phyloP scores from a whole-genome alignment of 2,329 filamentous ascomycete species.

The Sporothrix sp. region DNA sequence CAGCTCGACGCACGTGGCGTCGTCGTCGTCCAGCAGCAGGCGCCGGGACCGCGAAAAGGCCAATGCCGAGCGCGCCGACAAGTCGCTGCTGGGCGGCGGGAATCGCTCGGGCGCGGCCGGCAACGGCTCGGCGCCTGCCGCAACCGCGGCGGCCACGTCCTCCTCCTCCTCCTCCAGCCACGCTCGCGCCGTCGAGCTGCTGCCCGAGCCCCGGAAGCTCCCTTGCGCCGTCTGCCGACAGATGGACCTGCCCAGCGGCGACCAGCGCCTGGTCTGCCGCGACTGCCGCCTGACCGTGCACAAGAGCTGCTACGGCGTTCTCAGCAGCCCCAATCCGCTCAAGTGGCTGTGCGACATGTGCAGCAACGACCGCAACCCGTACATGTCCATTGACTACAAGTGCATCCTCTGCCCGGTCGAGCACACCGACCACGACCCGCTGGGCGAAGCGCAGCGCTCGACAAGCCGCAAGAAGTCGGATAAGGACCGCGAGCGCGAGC shows the following conservation, averaged over 20 bases:
- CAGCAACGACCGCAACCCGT: conserved; percentile 82
- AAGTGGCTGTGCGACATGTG: conserved; percentile 98
- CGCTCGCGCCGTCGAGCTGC: conserved; percentile 40
- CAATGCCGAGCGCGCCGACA: conserved; percentile 27
- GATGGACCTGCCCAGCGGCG: conserved; percentile 55
- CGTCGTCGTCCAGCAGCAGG: conserved; percentile 36
- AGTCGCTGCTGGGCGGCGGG: no score
- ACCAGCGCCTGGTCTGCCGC: conserved; percentile 66
- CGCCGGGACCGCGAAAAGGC: conserved; percentile 44
- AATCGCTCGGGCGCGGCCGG: not conserved
- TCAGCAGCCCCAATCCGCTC: conserved; percentile 54
- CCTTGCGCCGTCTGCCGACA: conserved; percentile 80
- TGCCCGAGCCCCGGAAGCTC: conserved; percentile 66
- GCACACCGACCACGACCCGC: conserved; percentile 67
- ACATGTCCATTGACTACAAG: conserved; percentile 88
- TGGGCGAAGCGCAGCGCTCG: conserved; percentile 61
- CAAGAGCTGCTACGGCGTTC: conserved; percentile 81
- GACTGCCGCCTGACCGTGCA: conserved; percentile 91
- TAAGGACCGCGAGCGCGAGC: conserved; percentile 81
- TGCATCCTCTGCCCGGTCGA: conserved; percentile 86
- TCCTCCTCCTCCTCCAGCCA: conserved; percentile 32
- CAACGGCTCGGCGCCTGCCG: conserved; percentile 34
- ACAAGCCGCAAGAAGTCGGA: conserved; percentile 77
- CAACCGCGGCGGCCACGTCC: conserved; percentile 51
- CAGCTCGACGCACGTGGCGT: conserved; percentile 31